phyloP scores from a whole-genome alignment of 495 filamentous ascomycete genomes.

The Pseudotulostoma volvatum region DNA sequence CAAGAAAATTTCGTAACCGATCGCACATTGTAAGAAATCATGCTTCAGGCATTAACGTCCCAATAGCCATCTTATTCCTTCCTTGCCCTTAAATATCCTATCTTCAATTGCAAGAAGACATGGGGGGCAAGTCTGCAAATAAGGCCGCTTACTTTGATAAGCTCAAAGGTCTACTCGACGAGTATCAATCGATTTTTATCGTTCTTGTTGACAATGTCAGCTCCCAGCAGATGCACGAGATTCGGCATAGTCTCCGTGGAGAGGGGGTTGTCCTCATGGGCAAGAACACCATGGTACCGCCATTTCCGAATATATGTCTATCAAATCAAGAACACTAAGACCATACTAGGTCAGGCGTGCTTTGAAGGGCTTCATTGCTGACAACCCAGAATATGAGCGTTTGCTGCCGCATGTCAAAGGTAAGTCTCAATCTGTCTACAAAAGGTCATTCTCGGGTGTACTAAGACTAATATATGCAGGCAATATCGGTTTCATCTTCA shows the following conservation, averaged over 20 bases:
- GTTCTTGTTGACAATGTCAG: conserved; percentile 90
- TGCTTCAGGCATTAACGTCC: conserved; percentile 18
- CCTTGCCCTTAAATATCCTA: conserved; percentile 90
- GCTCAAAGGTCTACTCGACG: conserved; percentile 83
- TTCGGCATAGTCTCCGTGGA: conserved; percentile 72
- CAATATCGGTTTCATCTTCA: conserved; percentile 99
- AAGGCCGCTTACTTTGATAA: conserved; percentile 99
- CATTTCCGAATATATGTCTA: no score
- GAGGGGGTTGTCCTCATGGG: conserved; percentile 95
- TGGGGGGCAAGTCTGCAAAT: conserved; percentile 93
- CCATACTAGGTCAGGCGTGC: conserved; percentile 89
- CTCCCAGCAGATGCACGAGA: conserved; percentile 99
- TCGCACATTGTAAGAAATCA: conserved; percentile 11
- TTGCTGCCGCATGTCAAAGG: conserved; percentile 88
- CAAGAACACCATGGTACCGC: conserved; percentile 93
- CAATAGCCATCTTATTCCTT: conserved; percentile 9
- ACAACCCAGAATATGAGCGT: conserved; percentile 92
- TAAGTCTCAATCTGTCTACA: no score
- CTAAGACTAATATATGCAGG: no score
- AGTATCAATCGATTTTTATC: conserved; percentile 93
- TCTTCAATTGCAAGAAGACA: conserved; percentile 89
- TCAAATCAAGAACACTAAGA: no score
- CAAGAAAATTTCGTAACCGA: conserved; percentile 24
- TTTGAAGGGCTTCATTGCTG: conserved; percentile 81
- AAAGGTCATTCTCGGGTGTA: no score